Evolutionary conservation across 306 rosid species (phyloP), one percentile per base, ranked within the genome.

Genomic region (Gastrolobium bilobum): DNA sequence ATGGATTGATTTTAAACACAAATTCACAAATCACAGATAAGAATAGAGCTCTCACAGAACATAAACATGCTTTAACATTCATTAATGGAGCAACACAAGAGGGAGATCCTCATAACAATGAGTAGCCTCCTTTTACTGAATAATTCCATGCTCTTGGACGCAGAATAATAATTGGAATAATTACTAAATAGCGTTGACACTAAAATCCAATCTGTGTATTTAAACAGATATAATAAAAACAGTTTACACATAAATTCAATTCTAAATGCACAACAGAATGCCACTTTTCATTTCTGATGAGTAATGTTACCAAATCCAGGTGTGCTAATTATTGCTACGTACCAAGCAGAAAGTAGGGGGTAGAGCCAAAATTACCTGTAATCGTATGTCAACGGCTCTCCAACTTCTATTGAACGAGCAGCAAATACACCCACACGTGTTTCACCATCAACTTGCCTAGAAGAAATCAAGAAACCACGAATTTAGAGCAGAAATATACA

Each of bases 381-480:
- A 84, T 95, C 96, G 5, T 92, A 95, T 34, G 99, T 95, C 64
- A 95, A 84, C 1, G 94, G 87, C 82, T 95, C 98, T 73, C 97
- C 99, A n/a, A 80, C 80, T 73, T 89, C 85, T 52, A 92, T 85
- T 57, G 91, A 81, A 75, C 91, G 90, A 31, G 92, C 86, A 77
- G 96, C 98, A 84, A 92, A 79, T 68, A 94, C 91, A 66, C 98
- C 96, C 2, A 90, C 93, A 3, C 93, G 97, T 3, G 92, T 88
- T 86, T 95, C 99, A 68, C 98, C 96, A 68, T 92, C 99, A 48
- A 90, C 96, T 87, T 95, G 91, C 98, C 99, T 95, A 79, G 52
- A 80, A 76, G 76, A 83, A 83, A 82, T 59, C 66, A 34, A 20
- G 26, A 20, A 20, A 20, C 26, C 34, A 40, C 67, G 47, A 52